Evolutionary conservation across 208 protist species (phyloP).

Genomic region (Perkinsela sp.): DNA sequence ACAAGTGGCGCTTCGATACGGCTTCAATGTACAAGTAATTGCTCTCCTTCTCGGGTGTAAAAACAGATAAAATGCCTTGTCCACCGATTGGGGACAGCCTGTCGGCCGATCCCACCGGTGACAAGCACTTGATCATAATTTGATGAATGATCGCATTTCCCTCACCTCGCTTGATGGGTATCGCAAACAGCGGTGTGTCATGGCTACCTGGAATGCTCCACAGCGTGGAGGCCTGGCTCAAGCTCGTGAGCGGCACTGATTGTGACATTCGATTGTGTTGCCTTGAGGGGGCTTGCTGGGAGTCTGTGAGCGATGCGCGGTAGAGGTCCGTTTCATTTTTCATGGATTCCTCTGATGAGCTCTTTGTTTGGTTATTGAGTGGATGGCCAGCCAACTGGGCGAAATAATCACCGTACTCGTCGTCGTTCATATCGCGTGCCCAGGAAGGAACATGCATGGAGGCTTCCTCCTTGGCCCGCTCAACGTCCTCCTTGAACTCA

Average conservation of each 20-base stretch:
- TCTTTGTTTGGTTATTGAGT: not conserved
- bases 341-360: not conserved
- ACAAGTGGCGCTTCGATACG: not conserved
- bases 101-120: too few species aligned
- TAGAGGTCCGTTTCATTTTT: too few species aligned
- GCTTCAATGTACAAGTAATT: not conserved
- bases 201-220: too few species aligned
- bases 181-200: not conserved
- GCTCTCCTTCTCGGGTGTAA: not conserved
- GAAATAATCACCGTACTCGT: not conserved
- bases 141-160: not conserved
- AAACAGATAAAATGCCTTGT: too few species aligned
- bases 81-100: too few species aligned
- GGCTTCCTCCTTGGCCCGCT: not conserved
- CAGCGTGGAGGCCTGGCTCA: too few species aligned
- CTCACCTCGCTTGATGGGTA: not conserved
- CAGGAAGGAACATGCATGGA: not conserved
- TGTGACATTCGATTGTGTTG: too few species aligned
- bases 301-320: too few species aligned
- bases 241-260: too few species aligned
- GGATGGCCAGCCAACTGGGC: not conserved
- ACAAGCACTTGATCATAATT: too few species aligned
- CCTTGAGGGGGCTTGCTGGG: too few species aligned
- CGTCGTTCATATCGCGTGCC: not conserved
- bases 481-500: not conserved